Conservation (phyloP, 768 basidiomycete genomes). For the Leccinum sublutescens region DNA sequence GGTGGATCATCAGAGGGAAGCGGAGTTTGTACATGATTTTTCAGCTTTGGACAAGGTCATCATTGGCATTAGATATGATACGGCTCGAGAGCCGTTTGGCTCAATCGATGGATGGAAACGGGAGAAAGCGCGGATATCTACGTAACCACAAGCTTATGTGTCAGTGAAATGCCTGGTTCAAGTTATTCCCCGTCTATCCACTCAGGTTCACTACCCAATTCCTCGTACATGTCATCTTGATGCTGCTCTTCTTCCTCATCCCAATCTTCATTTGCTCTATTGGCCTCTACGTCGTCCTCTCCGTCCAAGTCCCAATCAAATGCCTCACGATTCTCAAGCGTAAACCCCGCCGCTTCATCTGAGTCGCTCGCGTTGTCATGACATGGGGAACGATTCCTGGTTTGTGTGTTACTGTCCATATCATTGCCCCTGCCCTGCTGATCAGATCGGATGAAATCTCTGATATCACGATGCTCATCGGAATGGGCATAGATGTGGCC, state of each 20-base stretch:
- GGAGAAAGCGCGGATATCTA: no score
- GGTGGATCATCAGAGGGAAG: slow-evolving; percentile 54
- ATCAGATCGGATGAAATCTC: neutral
- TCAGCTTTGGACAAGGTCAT: slow-evolving; percentile 67
- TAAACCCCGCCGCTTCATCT: neutral
- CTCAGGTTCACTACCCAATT: neutral
- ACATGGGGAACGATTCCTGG: neutral
- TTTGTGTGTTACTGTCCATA: neutral
- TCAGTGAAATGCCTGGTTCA: no score
- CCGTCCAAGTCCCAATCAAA: neutral
- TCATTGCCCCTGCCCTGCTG: neutral
- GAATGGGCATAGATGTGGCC: neutral
- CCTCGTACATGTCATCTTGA: neutral
- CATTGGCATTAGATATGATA: no score
- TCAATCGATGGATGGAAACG: no score
- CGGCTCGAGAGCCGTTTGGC: no score
- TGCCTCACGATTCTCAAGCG: neutral
- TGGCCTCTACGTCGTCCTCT: neutral
- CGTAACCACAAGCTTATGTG: no score
- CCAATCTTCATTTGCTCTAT: neutral
- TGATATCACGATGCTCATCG: neutral
- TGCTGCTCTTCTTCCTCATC: neutral
- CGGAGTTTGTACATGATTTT: slow-evolving; percentile 68
- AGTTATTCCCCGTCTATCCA: neutral
- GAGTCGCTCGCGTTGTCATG: neutral